Evolutionary conservation across 2,329 filamentous ascomycete species (phyloP).

Genomic region (Ambrosiella xylebori): DNA sequence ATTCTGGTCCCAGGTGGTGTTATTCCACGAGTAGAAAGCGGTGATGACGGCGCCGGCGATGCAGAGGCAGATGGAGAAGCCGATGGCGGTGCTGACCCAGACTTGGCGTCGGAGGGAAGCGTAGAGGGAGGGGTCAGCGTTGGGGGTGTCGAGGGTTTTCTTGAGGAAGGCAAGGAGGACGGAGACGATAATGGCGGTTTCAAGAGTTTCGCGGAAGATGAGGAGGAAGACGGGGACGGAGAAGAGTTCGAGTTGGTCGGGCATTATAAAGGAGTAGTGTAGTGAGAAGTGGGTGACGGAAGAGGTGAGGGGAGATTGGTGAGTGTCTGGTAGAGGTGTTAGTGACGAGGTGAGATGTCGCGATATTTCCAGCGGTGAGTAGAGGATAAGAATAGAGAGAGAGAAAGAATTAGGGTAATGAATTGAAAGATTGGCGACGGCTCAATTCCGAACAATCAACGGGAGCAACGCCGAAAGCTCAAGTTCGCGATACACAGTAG

Average conservation of each 20-base stretch:
- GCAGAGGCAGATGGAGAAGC: constrained; percentile 46
- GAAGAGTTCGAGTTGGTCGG: constrained; percentile 50
- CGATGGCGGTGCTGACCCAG: constrained; percentile 48
- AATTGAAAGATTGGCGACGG: too few relatives aligned
- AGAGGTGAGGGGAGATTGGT: not conserved
- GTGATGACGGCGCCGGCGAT: constrained; percentile 53
- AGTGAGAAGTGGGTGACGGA: not conserved
- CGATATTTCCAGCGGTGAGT: too few relatives aligned
- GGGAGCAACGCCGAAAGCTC: too few relatives aligned
- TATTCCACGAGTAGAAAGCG: constrained; percentile 39
- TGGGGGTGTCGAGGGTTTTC: constrained; percentile 42
- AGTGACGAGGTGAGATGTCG: not conserved
- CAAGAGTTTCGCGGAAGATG: constrained; percentile 69
- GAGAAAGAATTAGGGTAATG: too few relatives aligned
- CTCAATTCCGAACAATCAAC: too few relatives aligned
- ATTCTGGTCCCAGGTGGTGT: constrained; percentile 44
- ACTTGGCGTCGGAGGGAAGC: constrained; percentile 20
- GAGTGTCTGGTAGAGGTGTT: not conserved
- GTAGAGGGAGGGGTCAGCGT: constrained; percentile 10
- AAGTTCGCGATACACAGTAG: too few relatives aligned
- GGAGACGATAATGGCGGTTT: constrained; percentile 71
- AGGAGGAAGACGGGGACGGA: constrained; percentile 77
- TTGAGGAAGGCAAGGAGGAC: constrained; percentile 73
- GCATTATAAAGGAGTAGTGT: constrained; percentile 18
- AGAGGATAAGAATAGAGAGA: too few relatives aligned